Base-by-base conservation (phyloP, 2,329 filamentous ascomycete genomes). In the Intubia oerlemansii region DNA sequence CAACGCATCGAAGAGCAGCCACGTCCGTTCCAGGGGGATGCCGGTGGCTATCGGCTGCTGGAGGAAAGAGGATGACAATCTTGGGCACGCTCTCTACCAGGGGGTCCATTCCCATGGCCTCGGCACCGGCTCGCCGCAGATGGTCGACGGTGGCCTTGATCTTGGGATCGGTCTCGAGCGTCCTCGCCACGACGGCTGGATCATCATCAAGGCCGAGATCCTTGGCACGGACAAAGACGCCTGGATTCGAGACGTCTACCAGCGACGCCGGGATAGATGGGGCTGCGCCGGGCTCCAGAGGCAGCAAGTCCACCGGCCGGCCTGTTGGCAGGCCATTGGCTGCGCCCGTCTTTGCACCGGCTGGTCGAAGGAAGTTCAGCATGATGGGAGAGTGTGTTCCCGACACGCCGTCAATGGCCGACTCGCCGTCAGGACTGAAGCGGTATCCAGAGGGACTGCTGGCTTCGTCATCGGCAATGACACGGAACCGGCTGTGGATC, bases 1-100 rank as follows among this genome's bases (percentile, higher is more conserved):
- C 59, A 3, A 56, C 44, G 28, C 56, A 60, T 18, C 48, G 47
- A 17, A 64, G 46, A 37, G 57, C 50, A 2, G 21, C 10, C n/a
- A n/a, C n/a, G n/a, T n/a, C n/a, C n/a, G n/a, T n/a, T n/a, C n/a
- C n/a, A n/a, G n/a, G n/a, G n/a, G n/a, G n/a, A n/a, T n/a, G n/a
- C n/a, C n/a, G n/a, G 10, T 21, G 30, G 37, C 30, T 10, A 40
- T 25, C 24, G 13, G 15, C 11, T 8, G 18, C 17, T n/a, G 35
- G 14, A 29, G 31, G 35, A 11, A 54, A 54, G 8, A 62, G 47
- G 5, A 62, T 33, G 12, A 57, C 48, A 18, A 56, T 50, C 42
- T 56, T 57, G n/a, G 53, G 54, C 16, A 56, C 48, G 36, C 50
- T 54, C 36, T 48, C 39, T 2, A 41, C 41, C 5, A 40, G 34